phyloP scores from a whole-genome alignment of 2,329 filamentous ascomycete genomes.

The Scedosporium minutisporum region DNA sequence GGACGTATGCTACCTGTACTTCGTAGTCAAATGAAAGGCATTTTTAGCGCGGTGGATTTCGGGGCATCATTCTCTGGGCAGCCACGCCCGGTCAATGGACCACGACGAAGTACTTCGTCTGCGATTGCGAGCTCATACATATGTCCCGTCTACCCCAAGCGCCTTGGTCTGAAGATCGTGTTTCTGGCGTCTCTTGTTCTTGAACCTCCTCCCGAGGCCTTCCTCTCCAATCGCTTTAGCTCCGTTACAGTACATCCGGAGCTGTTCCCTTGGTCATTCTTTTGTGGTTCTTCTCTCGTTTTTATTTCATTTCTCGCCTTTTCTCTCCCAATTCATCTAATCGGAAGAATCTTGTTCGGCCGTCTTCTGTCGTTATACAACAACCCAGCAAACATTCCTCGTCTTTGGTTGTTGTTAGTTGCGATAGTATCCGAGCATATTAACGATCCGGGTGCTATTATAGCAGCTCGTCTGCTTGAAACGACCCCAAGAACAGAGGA shows the following conservation, averaged over 20 bases:
- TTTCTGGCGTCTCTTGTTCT: constrained; percentile 1
- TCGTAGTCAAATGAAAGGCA: background rate
- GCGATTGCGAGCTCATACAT: background rate
- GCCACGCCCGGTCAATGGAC: background rate
- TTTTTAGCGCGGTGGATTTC: background rate
- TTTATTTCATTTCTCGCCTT: background rate
- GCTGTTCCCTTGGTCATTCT: background rate
- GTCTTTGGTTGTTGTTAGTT: background rate
- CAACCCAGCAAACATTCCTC: background rate
- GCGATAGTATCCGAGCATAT: background rate
- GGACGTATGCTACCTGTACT: background rate
- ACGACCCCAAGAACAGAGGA: background rate
- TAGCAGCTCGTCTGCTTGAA: background rate
- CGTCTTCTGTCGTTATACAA: constrained; percentile 1
- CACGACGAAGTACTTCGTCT: background rate
- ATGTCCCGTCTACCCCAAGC: background rate
- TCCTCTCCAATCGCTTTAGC: background rate
- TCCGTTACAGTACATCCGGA: background rate
- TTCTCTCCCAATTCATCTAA: background rate
- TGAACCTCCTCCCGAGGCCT: background rate
- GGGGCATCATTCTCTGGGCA: background rate
- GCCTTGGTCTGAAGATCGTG: constrained; percentile 3
- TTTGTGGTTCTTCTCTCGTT: background rate
- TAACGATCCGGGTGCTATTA: background rate
- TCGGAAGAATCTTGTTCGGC: background rate